phyloP scores from a whole-genome alignment of 129 eudicot genomes.

The Flaveria linearis region DNA sequence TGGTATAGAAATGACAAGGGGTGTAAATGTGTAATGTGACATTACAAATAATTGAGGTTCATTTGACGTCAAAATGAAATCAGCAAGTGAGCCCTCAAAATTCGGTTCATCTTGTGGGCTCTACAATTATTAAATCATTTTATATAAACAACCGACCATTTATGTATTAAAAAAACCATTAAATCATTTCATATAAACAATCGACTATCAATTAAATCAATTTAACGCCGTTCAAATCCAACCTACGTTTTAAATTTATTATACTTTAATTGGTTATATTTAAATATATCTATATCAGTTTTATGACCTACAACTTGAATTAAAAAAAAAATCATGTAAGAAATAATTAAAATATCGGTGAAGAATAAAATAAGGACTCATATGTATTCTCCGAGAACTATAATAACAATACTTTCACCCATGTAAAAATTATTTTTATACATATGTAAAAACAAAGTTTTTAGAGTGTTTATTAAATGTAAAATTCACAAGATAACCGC shows the following conservation, averaged over 20 bases:
- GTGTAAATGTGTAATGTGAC: neutral
- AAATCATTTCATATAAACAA: too few relatives aligned
- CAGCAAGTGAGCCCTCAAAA: neutral
- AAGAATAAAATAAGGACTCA: too few relatives aligned
- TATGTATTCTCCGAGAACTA: too few relatives aligned
- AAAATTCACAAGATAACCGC: too few relatives aligned
- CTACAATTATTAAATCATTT: neutral
- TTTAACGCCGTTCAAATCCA: too few relatives aligned
- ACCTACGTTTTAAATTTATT: too few relatives aligned
- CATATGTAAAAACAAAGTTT: too few relatives aligned
- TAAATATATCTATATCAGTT: neutral
- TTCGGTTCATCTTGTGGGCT: neutral
- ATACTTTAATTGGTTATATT: neutral
- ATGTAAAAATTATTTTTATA: too few relatives aligned
- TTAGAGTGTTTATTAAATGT: too few relatives aligned
- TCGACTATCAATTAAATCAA: too few relatives aligned
- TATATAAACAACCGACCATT: neutral
- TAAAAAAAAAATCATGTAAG: neutral
- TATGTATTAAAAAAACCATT: neutral
- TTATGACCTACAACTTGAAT: neutral
- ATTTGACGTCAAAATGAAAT: constrained; percentile 16
- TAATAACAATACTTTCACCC: too few relatives aligned
- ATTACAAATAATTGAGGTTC: constrained; percentile 7
- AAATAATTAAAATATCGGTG: too few relatives aligned
- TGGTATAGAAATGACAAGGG: neutral